Percentiles rank a stretch among this genome's conserved stretches.
phyloP scores from a whole-genome alignment of 176 grass and related monocot genomes.

The Zea mays region Zm-B73-REFERENCE-NAM-5.0 NC_050103.1:146251501-146252000 shows the following conservation, averaged over 20 bases:
- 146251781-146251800: neutral
- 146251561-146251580: neutral
- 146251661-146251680: neutral
- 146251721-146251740: constrained; percentile 15
- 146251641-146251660: neutral
- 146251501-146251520: neutral
- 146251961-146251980: neutral
- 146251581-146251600: neutral
- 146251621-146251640: constrained; percentile 3
- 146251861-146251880: constrained; percentile 18
- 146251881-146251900: constrained; percentile 8
- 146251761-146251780: neutral
- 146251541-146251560: constrained; percentile 25
- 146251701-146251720: neutral
- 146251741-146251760: neutral
- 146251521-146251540: constrained; percentile 11
- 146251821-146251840: constrained; percentile 47
- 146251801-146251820: neutral
- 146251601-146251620: constrained; percentile 2
- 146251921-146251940: constrained; percentile 47
- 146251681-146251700: neutral
- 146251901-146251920: constrained; percentile 13
- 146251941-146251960: constrained; percentile 13
- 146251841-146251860: constrained; percentile 48
- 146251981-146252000: constrained; percentile 54